These are phyloP conservation scores for Fragilariopsis cylindrus DNA, from an alignment of 108 stramenopile species.

Conservation along the genomic window DNA sequence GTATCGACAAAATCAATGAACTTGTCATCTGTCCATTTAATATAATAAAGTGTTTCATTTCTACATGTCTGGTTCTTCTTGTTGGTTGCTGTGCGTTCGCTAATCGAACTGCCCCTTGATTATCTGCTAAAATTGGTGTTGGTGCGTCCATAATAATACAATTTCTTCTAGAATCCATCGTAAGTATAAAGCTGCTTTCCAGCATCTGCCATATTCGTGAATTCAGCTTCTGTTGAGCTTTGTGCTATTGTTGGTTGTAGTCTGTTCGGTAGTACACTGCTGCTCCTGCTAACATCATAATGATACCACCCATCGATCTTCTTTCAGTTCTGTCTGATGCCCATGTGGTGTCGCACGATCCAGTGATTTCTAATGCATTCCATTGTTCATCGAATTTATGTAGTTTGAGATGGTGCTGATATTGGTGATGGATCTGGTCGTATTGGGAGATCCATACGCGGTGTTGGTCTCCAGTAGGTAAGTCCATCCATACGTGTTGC, in stretches of 20 bases:
- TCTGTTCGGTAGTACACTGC: constrained; percentile 26
- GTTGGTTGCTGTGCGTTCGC: constrained; percentile 39
- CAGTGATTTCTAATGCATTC: neutral
- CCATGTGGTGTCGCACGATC: constrained; percentile 36
- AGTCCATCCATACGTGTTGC: neutral
- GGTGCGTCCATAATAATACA: constrained; percentile 3
- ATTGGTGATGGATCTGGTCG: neutral
- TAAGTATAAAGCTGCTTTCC: constrained; percentile 32
- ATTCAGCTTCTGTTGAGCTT: constrained; percentile 35
- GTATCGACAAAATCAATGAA: too few species aligned
- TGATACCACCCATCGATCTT: constrained; percentile 30
- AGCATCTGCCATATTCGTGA: constrained; percentile 23
- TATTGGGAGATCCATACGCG: neutral
- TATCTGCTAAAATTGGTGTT: constrained; percentile 34
- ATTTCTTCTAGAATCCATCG: constrained; percentile 22
- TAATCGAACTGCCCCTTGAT: constrained; percentile 27
- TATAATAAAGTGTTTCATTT: too few species aligned
- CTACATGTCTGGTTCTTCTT: too few species aligned
- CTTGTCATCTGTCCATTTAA: too few species aligned
- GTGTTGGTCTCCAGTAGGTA: neutral
- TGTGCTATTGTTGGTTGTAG: constrained; percentile 30
- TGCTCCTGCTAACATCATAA: constrained; percentile 30
- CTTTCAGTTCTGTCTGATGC: constrained; percentile 27
- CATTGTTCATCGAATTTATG: too few species aligned
- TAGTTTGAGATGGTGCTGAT: neutral